phyloP scores from a whole-genome alignment of 2,329 filamentous ascomycete genomes.

The Penicillium palitans region DNA sequence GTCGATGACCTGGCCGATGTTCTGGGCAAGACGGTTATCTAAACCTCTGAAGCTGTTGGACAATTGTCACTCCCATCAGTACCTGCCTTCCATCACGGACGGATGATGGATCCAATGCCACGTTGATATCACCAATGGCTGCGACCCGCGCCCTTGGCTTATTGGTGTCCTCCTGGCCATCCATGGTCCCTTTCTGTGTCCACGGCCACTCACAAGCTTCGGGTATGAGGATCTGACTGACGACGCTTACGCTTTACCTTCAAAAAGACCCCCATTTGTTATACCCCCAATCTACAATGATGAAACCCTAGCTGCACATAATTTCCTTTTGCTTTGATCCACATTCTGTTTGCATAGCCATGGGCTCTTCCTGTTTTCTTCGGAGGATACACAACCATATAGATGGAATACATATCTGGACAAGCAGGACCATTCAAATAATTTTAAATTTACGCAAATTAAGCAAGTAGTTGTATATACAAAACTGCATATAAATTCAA shows the following conservation, averaged over 20 bases:
- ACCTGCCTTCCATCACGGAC: conserved; percentile 1
- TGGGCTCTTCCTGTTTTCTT: conserved; percentile 13
- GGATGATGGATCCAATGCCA: conserved; percentile 5
- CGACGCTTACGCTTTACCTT: conserved; percentile 20
- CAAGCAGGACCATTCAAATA: background rate
- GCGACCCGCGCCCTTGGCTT: background rate
- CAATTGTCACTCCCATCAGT: conserved; percentile 4
- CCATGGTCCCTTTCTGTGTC: background rate
- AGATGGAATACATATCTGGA: conserved; percentile 21
- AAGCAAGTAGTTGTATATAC: background rate
- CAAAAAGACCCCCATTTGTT: conserved; percentile 20
- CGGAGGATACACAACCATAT: conserved; percentile 19
- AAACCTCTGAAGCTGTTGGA: conserved; percentile 15
- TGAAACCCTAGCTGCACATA: conserved; percentile 25
- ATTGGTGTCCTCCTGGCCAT: background rate
- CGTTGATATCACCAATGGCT: background rate
- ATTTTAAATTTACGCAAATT: background rate
- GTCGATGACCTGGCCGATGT: conserved; percentile 78
- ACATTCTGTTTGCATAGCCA: conserved; percentile 25
- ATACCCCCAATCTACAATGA: conserved; percentile 30
- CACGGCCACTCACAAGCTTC: conserved; percentile 1
- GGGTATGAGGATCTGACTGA: conserved; percentile 20
- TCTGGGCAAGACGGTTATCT: conserved; percentile 66
- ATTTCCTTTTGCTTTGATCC: conserved; percentile 17
- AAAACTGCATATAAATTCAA: background rate